Evolutionary conservation across 768 basidiomycete genomes (phyloP).

Genomic region (Imleria badia): DNA sequence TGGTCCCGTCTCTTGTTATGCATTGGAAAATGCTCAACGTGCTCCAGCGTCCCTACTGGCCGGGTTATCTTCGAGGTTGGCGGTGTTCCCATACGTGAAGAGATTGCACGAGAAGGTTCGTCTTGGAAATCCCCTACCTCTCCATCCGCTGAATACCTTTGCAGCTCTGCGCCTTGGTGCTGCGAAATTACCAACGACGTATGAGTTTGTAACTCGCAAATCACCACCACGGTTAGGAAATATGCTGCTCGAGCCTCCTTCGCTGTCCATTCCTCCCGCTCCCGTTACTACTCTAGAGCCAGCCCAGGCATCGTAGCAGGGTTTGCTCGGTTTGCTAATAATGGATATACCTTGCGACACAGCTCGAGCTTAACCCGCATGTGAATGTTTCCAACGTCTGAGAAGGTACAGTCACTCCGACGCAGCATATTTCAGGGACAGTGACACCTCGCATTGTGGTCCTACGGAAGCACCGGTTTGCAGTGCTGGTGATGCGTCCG

Average conservation of each 20-base stretch:
- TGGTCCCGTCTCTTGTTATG: conserved; percentile 18
- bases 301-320: conserved; percentile 10
- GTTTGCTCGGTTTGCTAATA: not conserved
- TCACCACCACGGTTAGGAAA: conserved; percentile 76
- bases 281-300: conserved; percentile 15
- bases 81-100: conserved; percentile 84
- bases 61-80: conserved; percentile 95
- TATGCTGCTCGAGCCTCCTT: conserved; percentile 48
- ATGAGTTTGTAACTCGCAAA: conserved; percentile 77
- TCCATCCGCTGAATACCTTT: conserved; percentile 1
- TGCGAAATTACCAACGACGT: conserved; percentile 80
- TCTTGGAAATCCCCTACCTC: not conserved
- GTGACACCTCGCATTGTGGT: not conserved
- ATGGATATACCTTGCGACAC: conserved; percentile 3
- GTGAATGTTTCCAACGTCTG: not conserved
- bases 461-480: not conserved
- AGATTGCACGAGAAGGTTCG: conserved; percentile 89
- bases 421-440: not conserved
- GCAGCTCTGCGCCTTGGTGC: conserved; percentile 86
- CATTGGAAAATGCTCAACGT: not conserved
- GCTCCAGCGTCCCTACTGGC: conserved; percentile 73
- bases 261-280: conserved; percentile 4
- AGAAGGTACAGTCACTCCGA: not conserved
- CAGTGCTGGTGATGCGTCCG: too few relatives aligned
- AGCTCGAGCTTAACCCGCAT: not conserved